phyloP scores from a whole-genome alignment of 108 stramenopile species.

The Cyclotella atomus region DNA sequence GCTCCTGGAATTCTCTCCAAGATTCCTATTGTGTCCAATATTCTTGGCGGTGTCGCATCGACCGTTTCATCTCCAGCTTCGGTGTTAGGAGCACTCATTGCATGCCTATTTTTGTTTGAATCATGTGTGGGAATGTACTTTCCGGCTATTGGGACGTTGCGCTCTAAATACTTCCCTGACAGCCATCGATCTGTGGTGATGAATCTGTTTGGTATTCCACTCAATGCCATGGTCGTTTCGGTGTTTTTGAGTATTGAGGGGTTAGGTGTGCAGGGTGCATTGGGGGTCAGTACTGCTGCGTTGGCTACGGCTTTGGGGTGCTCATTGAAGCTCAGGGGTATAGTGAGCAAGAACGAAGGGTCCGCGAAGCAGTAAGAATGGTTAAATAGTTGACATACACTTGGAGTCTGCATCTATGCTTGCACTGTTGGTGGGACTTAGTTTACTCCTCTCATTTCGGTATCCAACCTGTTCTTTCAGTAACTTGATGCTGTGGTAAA shows the following conservation, averaged over 20 bases:
- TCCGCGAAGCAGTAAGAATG: background rate
- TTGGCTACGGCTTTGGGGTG: conserved; percentile 79
- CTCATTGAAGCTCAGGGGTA: conserved; percentile 61
- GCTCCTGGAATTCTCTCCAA: conserved; percentile 27
- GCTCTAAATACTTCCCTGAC: conserved; percentile 95
- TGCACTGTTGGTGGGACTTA: too few species aligned
- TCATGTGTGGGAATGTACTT: conserved; percentile 97
- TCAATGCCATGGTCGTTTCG: conserved; percentile 92
- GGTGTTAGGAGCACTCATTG: conserved; percentile 37
- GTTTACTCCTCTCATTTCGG: too few species aligned
- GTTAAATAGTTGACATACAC: too few species aligned
- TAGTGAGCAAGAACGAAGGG: conserved; percentile 6
- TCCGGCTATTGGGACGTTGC: conserved; percentile 93
- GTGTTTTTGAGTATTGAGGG: conserved; percentile 89
- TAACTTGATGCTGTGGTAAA: too few species aligned
- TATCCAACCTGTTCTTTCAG: too few species aligned
- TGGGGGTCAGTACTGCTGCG: conserved; percentile 77
- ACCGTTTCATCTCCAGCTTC: conserved; percentile 43
- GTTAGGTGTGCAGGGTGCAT: conserved; percentile 82
- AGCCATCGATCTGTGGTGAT: conserved; percentile 93
- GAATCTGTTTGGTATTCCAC: conserved; percentile 96
- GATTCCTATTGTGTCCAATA: conserved; percentile 42
- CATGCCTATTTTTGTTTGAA: conserved; percentile 94
- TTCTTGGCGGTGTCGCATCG: conserved; percentile 42
- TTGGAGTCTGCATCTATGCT: too few species aligned